phyloP scores from a whole-genome alignment of 2,329 filamentous ascomycete species.

The Gaeumannomyces sp. region DNA sequence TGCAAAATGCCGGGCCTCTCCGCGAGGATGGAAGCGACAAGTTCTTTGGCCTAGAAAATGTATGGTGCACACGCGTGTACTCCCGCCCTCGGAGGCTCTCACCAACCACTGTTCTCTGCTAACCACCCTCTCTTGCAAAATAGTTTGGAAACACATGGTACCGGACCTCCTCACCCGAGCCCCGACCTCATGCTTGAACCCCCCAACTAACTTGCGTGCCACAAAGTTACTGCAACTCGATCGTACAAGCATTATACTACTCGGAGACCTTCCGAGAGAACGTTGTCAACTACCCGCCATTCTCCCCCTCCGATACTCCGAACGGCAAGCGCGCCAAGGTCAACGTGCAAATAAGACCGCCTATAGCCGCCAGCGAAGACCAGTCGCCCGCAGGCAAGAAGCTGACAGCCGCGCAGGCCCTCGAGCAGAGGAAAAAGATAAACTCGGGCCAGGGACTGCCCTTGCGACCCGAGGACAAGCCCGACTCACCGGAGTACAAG shows the following conservation, averaged over 20 bases:
- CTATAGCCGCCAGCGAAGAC: constrained; percentile 43
- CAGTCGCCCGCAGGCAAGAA: constrained; percentile 39
- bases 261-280: constrained; percentile 90
- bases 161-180: constrained; percentile 17
- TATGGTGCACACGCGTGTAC: constrained; percentile 42
- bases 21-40: constrained; percentile 90
- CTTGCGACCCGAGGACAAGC: constrained; percentile 77
- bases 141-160: constrained; percentile 99
- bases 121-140: constrained; percentile 9
- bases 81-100: constrained; percentile 7
- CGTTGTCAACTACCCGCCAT: constrained; percentile 82
- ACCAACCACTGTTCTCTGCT: constrained; percentile 9
- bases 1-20: constrained; percentile 73
- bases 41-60: constrained; percentile 97
- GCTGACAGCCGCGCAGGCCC: constrained; percentile 47
- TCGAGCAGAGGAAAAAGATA: constrained; percentile 50
- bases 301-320: constrained; percentile 63
- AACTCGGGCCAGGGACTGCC: constrained; percentile 47
- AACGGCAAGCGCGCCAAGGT: constrained; percentile 51
- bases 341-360: constrained; percentile 55
- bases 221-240: constrained; percentile 92
- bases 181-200: neutral
- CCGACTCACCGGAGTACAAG: constrained; percentile 93
- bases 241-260: constrained; percentile 95
- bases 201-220: neutral